Percentiles rank a stretch among this genome's conserved stretches.
Conservation (phyloP, 345 rosid genomes). For the Mercurialis annua region DNA sequence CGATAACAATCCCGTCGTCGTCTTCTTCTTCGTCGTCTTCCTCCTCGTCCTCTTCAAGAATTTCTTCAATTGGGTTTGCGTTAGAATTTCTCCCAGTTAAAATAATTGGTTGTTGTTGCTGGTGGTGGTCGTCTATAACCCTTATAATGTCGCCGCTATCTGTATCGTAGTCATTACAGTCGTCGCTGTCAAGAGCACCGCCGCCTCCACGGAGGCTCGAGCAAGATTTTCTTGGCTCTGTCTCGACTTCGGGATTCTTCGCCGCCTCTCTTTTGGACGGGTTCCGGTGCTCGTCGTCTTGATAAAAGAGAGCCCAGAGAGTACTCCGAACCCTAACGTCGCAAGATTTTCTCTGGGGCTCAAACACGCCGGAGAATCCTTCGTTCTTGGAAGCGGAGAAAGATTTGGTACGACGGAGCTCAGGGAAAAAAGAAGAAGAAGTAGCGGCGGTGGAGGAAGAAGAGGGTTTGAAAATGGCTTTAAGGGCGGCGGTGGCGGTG, state of each 20-base stretch:
- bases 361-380: conserved; percentile 70
- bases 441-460: conserved; percentile 8
- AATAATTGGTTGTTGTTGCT: conserved; percentile 10
- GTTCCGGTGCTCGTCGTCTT: conserved; percentile 51
- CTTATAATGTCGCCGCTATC: conserved; percentile 35
- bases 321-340: conserved; percentile 89
- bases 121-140: conserved; percentile 35
- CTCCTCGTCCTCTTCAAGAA: conserved; percentile 36
- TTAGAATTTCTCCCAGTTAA: conserved; percentile 31
- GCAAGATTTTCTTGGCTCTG: conserved; percentile 39
- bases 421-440: conserved; percentile 50
- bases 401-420: conserved; percentile 89
- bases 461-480: conserved; percentile 48
- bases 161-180: conserved; percentile 23
- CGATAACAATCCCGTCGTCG: conserved; percentile 20
- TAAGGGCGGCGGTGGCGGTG: conserved; percentile 57
- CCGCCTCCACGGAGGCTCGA: conserved; percentile 42
- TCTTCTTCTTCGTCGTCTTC: conserved; percentile 34
- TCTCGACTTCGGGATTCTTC: conserved; percentile 25
- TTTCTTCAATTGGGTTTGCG: conserved; percentile 44
- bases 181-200: conserved; percentile 33
- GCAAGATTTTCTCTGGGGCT: conserved; percentile 96
- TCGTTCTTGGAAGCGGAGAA: conserved; percentile 94
- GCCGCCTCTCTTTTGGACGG: conserved; percentile 27
- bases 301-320: conserved; percentile 68